These are phyloP conservation scores for Asterophora lycoperdoides DNA, from an alignment of 768 basidiomycete genomes.

Conservation along the genomic window DNA sequence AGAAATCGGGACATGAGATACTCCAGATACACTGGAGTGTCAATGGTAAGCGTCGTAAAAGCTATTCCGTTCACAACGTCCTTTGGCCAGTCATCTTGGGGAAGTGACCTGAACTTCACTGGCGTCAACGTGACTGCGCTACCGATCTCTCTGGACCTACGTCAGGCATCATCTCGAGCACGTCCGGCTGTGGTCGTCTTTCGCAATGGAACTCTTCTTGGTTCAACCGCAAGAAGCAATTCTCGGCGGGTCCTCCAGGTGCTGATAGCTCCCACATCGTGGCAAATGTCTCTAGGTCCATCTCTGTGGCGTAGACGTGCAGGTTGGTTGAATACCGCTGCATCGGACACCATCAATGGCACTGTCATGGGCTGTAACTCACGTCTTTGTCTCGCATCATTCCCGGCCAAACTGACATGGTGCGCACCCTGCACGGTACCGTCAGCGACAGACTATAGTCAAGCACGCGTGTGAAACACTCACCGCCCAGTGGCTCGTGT, in stretches of 20 bases:
- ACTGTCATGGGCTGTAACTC: not conserved
- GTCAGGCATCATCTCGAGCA: constrained; percentile 48
- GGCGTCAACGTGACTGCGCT: not conserved
- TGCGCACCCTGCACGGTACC: constrained; percentile 60
- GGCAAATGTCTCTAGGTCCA: constrained; percentile 67
- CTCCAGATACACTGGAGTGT: constrained; percentile 56
- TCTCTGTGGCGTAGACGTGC: constrained; percentile 36
- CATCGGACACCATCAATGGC: no score
- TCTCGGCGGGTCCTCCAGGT: constrained; percentile 47
- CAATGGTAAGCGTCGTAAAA: constrained; percentile 62
- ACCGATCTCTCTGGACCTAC: constrained; percentile 27
- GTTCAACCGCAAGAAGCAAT: constrained; percentile 59
- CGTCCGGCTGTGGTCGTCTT: constrained; percentile 31
- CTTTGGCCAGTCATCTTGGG: constrained; percentile 27
- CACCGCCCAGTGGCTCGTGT: constrained; percentile 82
- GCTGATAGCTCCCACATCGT: constrained; percentile 68
- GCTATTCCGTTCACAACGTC: constrained; percentile 39
- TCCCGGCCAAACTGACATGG: constrained; percentile 57
- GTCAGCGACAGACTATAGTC: not conserved
- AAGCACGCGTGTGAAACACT: constrained; percentile 16
- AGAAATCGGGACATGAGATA: constrained; percentile 62
- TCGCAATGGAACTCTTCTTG: constrained; percentile 58
- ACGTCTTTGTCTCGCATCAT: constrained; percentile 51
- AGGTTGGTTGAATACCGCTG: no score
- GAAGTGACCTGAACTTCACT: constrained; percentile 28